Conservation (phyloP, 768 basidiomycete genomes). For the Kwoniella europaea region DNA sequence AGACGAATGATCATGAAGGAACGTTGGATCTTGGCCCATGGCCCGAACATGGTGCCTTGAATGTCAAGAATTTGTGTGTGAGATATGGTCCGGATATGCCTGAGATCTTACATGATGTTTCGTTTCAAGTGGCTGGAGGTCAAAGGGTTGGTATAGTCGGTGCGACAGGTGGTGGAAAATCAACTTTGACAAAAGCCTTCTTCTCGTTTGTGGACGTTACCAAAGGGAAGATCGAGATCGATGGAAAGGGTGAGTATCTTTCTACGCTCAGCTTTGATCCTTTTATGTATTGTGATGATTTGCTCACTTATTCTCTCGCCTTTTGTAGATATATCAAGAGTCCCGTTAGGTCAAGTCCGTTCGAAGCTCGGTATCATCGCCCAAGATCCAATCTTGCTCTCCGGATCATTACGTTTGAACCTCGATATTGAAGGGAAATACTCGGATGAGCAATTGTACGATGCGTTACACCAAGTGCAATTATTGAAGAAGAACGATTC, state of each 20-base stretch:
- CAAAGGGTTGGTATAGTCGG: constrained; percentile 54
- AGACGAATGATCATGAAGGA: neutral
- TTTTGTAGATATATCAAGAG: constrained; percentile 39
- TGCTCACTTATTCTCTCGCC: neutral
- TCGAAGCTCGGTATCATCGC: constrained; percentile 52
- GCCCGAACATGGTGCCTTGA: constrained; percentile 29
- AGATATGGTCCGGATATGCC: constrained; percentile 43
- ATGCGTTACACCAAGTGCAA: constrained; percentile 50
- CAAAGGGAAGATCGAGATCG: constrained; percentile 48
- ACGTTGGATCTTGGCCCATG: constrained; percentile 14
- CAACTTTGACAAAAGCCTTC: constrained; percentile 52
- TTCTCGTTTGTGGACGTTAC: constrained; percentile 54
- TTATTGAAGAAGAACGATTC: constrained; percentile 24
- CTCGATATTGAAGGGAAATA: constrained; percentile 50
- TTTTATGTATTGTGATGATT: neutral
- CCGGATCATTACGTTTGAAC: constrained; percentile 50
- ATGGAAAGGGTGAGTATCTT: constrained; percentile 38
- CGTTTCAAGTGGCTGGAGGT: constrained; percentile 40
- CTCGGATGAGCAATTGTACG: constrained; percentile 47
- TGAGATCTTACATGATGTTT: constrained; percentile 49
- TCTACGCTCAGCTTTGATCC: neutral
- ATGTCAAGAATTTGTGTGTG: constrained; percentile 30
- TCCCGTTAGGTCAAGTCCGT: constrained; percentile 46
- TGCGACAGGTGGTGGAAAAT: constrained; percentile 52
- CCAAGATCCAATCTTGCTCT: constrained; percentile 52